Base-by-base conservation (phyloP, 352 stramenopile genomes). In the Thalassiosira hispida region DNA sequence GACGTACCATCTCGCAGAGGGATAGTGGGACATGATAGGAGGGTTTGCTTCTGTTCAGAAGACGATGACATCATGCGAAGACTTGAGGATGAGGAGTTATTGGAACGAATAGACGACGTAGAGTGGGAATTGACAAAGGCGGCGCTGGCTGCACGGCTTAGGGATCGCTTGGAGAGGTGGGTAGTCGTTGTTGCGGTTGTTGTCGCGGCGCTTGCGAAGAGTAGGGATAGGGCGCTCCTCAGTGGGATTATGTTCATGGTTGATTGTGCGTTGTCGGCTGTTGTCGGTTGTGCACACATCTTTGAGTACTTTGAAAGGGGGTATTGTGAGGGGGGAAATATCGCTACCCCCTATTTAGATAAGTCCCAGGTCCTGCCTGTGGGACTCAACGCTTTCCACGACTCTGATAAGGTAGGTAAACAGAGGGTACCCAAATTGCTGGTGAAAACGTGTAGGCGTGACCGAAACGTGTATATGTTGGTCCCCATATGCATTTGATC, bases 11-110 rank as follows among this genome's bases (percentile, higher is more conserved):
- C 80, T 4, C 77, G 70, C 12, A 92, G 59, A 12, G 77, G 29
- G 18, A 92, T 74, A 4, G 73, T 89, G 11, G 86, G 86, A 63
- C 66, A 79, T 14, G 67, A 46, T 18, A 83, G 25, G 23, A 83
- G 63, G 9, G 73, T 12, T 42, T 77, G 46, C 23, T 72, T 73
- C 23, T 31, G 68, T 53, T 64, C 40, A n/a, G 23, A 18, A 16
- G 22, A 11, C 8, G 25, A 44, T 22, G 25, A 52, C 5, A 11
- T 47, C 40, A 47, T 47, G 20, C 7, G 38, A 55, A 16, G 38
- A 38, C n/a, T 57, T 66, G 31, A 31, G 11, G 56, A 65, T 1
- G 33, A 51, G 8, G 57, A 66, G 7, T 31, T 38, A 23, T 16
- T 44, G 18, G 23, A 29, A 1, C 0, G 49, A 47, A 38, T 38